Percentiles rank a stretch among this genome's conserved stretches.
phyloP scores from a whole-genome alignment of 495 filamentous ascomycete genomes.

The Friedmanniomyces endolithicus region DNA sequence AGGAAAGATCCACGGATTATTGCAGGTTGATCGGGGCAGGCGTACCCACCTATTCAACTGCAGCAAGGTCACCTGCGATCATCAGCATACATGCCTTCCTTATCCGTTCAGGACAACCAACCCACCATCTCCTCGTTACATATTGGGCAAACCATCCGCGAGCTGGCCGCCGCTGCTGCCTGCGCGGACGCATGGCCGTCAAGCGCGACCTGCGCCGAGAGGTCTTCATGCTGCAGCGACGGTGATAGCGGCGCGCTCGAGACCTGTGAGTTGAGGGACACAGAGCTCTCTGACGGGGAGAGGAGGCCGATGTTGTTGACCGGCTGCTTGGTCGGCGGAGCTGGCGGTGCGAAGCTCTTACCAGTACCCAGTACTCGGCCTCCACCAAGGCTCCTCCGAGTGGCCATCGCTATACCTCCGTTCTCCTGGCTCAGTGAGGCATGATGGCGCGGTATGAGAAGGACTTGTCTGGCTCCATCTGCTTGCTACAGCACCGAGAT shows the following conservation, averaged over 20 bases:
- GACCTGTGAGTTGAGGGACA: slow-evolving; percentile 49
- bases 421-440: background rate
- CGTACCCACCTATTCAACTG: slow-evolving; percentile 69
- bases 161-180: slow-evolving; percentile 42
- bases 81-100: slow-evolving; percentile 13
- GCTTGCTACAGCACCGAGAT: background rate
- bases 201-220: slow-evolving; percentile 46
- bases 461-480: background rate
- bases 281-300: slow-evolving; percentile 38
- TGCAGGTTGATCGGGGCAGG: background rate
- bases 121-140: slow-evolving; percentile 91
- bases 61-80: slow-evolving; percentile 64
- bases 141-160: slow-evolving; percentile 77
- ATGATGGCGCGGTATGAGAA: background rate
- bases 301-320: slow-evolving; percentile 27
- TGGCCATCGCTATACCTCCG: slow-evolving; percentile 50
- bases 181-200: slow-evolving; percentile 41
- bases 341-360: slow-evolving; percentile 59
- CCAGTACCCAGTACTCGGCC: slow-evolving; percentile 79
- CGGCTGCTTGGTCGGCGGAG: slow-evolving; percentile 35
- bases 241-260: slow-evolving; percentile 49
- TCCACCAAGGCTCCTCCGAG: slow-evolving; percentile 67
- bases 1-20: slow-evolving; percentile 8
- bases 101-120: background rate
- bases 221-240: slow-evolving; percentile 45